Percentiles rank a stretch among this genome's conserved stretches.
Conservation (phyloP, 164 flowering plant species). For the Houttuynia cordata region DNA sequence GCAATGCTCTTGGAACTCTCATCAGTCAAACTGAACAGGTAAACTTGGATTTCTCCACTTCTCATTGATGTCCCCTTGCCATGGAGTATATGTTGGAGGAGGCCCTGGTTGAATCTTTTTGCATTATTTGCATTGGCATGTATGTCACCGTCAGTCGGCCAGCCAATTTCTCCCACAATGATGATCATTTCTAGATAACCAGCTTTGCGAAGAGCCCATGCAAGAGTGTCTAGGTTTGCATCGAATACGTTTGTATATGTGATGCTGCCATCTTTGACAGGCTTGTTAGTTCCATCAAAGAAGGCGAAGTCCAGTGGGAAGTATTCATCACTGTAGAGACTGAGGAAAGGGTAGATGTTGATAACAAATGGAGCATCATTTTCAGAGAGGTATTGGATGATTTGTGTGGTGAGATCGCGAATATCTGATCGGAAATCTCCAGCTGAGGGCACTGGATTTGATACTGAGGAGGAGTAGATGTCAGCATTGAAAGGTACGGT, state of each 20-base stretch:
- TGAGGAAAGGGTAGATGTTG: conserved; percentile 90
- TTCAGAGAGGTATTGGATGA: conserved; percentile 38
- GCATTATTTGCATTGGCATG: conserved; percentile 51
- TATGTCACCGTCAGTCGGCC: conserved; percentile 91
- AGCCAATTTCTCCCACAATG: conserved; percentile 85
- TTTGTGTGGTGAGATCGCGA: conserved; percentile 41
- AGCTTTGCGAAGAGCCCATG: conserved; percentile 43
- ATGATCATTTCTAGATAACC: conserved; percentile 61
- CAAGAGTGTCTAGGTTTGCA: conserved; percentile 76
- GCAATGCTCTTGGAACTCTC: conserved; percentile 65
- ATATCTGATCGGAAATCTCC: conserved; percentile 73
- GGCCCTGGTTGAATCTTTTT: conserved; percentile 66
- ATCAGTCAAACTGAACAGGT: conserved; percentile 75
- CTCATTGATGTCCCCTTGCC: conserved; percentile 63
- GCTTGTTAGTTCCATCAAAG: conserved; percentile 48
- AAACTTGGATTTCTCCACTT: conserved; percentile 40
- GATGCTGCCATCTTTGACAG: conserved; percentile 39
- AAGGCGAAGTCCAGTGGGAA: conserved; percentile 88
- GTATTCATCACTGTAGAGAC: conserved; percentile 51
- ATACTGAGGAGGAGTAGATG: conserved; percentile 53
- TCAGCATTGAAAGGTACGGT: conserved; percentile 82
- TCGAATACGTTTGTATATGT: conserved; percentile 77
- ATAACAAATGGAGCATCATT: conserved; percentile 71
- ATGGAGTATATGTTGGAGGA: conserved; percentile 42
- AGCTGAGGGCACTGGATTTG: conserved; percentile 74